Evolutionary conservation across 257 asterid genomes (phyloP).

Genomic region (Plantago ovata): DNA sequence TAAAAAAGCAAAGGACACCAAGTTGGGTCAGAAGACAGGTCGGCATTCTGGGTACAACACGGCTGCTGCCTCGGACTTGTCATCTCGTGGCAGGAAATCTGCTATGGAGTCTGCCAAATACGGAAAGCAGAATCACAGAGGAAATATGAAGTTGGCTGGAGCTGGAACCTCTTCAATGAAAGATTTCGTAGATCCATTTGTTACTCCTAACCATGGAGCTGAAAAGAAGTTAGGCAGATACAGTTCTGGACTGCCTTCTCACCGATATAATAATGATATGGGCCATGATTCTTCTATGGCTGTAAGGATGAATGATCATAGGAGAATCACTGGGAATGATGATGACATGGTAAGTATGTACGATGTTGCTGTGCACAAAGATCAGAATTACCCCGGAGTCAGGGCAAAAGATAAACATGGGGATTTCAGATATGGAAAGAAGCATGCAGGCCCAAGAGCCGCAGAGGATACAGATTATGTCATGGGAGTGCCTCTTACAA

Average conservation of each 20-base stretch:
- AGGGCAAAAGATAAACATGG: conserved; percentile 39
- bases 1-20: conserved; percentile 63
- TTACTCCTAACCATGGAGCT: conserved; percentile 41
- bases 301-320: conserved; percentile 32
- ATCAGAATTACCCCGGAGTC: conserved; percentile 35
- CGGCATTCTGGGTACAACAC: conserved; percentile 40
- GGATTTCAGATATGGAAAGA: conserved; percentile 48
- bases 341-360: conserved; percentile 61
- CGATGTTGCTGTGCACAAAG: conserved; percentile 61
- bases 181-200: conserved; percentile 44
- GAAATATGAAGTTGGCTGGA: conserved; percentile 58
- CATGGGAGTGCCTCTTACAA: conserved; percentile 39
- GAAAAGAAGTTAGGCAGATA: conserved; percentile 41
- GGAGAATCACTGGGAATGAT: conserved; percentile 41
- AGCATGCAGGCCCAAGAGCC: conserved; percentile 39
- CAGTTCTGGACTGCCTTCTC: conserved; percentile 37
- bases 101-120: conserved; percentile 41
- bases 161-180: conserved; percentile 39
- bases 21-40: conserved; percentile 45
- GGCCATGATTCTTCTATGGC: conserved; percentile 45
- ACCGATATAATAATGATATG: conserved; percentile 37
- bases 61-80: conserved; percentile 40
- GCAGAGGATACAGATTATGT: conserved; percentile 48
- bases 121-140: conserved; percentile 62
- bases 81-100: conserved; percentile 43